phyloP scores from a whole-genome alignment of 116 monocot genomes.

The Papilionanthe hybrid region DNA sequence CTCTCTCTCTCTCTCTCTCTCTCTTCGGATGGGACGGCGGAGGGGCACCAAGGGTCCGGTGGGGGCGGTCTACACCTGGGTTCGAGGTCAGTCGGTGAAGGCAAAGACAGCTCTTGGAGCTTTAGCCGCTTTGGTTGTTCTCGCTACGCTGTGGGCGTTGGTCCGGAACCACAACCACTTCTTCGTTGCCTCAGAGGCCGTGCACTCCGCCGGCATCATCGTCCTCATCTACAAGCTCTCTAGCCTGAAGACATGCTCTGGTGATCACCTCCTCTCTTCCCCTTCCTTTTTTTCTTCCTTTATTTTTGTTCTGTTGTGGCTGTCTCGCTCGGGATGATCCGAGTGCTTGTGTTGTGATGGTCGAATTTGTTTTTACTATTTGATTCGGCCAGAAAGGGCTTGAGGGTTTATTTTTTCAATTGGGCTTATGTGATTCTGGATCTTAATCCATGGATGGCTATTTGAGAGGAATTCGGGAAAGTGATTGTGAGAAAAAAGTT shows the following conservation, averaged over 20 bases:
- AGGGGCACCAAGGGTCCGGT: slow-evolving; percentile 7
- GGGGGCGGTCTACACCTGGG: slow-evolving; percentile 16
- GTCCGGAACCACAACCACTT: slow-evolving; percentile 8
- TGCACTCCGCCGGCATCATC: slow-evolving; percentile 23
- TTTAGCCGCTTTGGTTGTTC: slow-evolving; percentile 5
- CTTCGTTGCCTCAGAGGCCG: slow-evolving; percentile 13
- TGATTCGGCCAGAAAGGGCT: background rate
- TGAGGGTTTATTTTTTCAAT: background rate
- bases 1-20: slow-evolving; percentile 1
- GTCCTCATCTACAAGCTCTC: slow-evolving; percentile 26
- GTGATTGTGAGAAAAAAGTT: background rate
- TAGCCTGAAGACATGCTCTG: slow-evolving; percentile 17
- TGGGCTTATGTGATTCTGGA: background rate
- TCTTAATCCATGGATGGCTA: background rate
- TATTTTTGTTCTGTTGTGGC: background rate
- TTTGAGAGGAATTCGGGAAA: background rate
- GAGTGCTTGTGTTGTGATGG: background rate
- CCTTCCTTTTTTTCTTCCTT: background rate
- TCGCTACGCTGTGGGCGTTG: background rate
- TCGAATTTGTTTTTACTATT: background rate
- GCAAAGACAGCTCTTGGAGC: slow-evolving; percentile 15
- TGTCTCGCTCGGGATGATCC: background rate
- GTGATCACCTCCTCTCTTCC: background rate
- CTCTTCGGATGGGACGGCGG: slow-evolving; percentile 17
- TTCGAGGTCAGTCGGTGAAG: slow-evolving; percentile 23